phyloP scores from a whole-genome alignment of 306 rosid genomes.

The Dicorynia guianensis region DNA sequence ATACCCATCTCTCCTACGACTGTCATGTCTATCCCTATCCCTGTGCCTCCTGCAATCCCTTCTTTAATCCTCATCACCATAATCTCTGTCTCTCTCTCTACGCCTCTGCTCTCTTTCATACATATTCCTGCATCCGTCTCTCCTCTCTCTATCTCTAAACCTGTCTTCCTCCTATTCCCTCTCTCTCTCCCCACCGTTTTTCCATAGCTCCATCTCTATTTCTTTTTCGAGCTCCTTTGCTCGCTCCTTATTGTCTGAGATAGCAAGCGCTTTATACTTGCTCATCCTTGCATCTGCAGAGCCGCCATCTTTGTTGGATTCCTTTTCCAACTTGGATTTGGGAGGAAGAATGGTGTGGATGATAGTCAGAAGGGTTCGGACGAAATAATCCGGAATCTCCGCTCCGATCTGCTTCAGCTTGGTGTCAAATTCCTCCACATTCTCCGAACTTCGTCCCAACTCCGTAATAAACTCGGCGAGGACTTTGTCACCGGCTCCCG shows the following conservation, averaged over 20 bases:
- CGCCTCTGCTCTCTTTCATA: constrained; percentile 44
- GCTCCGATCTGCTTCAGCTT: constrained; percentile 78
- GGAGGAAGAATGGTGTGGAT: constrained; percentile 84
- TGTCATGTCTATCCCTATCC: constrained; percentile 47
- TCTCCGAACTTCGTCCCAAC: constrained; percentile 55
- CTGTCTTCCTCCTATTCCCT: constrained; percentile 30
- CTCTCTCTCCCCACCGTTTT: constrained; percentile 32
- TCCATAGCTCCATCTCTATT: constrained; percentile 48
- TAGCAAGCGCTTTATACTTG: constrained; percentile 68
- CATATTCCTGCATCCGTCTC: constrained; percentile 39
- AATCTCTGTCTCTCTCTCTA: constrained; percentile 37
- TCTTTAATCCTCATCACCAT: constrained; percentile 35
- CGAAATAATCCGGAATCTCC: constrained; percentile 76
- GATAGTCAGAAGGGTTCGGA: constrained; percentile 61
- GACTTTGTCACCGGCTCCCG: constrained; percentile 75
- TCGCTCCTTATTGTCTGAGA: constrained; percentile 63
- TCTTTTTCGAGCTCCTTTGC: constrained; percentile 62
- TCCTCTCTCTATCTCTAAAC: background rate
- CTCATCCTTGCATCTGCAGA: constrained; percentile 50
- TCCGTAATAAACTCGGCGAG: constrained; percentile 84
- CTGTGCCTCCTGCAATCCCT: constrained; percentile 37
- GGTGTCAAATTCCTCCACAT: constrained; percentile 66
- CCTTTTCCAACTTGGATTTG: constrained; percentile 39
- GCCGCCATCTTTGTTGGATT: constrained; percentile 49
- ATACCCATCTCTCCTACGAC: constrained; percentile 41